Evolutionary conservation across 108 stramenopile species (phyloP), one percentile per base, ranked within the genome.

Genomic region (Fragilaria radians): DNA sequence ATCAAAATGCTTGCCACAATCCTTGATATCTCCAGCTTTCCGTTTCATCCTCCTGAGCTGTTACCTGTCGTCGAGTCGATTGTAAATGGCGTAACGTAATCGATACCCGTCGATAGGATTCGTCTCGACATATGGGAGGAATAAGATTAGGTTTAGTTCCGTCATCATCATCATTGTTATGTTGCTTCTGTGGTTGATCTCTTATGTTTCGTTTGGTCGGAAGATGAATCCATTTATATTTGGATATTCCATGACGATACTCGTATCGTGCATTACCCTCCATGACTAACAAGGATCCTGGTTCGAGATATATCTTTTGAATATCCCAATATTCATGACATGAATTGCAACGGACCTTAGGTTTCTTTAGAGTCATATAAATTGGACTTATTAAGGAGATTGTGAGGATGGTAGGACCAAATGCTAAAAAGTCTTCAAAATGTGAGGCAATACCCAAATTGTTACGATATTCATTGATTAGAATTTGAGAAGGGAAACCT

Each of bases 291-390:
- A 65, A 31, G 9, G 65, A 65, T 11, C 65, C 65, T 1, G 65
- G 65, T 57, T 65, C 65, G 5, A 65, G 31, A 22, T 57, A 48
- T 28, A 65, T 48, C 28, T 65, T 65, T 0, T 27, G 51, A 0
- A 65, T 46, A 52, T 65, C 65, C 0, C 36, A 33, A 21, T 65
- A 65, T 5, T n/a, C n/a, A 33, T 65, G 53, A 54, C 65, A 57
- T 0, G 54, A 48, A 57, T 65, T 65, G 9, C 21, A 48, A n/a
- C 46, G 45, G n/a, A 0, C 1, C 0, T 52, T 65, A 19, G 65
- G 65, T 48, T 57, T 56, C 34, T 65, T 65, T 11, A 65, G 48
- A 22, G 65, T 65, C 65, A 65, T 57, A 32, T 65, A 65, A n/a
- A 65, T 46, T n/a, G 56, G 65, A 29, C 22, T 2, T 0, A 65